A percentile compares a stretch with the other conserved stretches of the same genome.
Evolutionary conservation across 306 rosid genomes (phyloP).

Genomic region (Trifolium repens): DNA sequence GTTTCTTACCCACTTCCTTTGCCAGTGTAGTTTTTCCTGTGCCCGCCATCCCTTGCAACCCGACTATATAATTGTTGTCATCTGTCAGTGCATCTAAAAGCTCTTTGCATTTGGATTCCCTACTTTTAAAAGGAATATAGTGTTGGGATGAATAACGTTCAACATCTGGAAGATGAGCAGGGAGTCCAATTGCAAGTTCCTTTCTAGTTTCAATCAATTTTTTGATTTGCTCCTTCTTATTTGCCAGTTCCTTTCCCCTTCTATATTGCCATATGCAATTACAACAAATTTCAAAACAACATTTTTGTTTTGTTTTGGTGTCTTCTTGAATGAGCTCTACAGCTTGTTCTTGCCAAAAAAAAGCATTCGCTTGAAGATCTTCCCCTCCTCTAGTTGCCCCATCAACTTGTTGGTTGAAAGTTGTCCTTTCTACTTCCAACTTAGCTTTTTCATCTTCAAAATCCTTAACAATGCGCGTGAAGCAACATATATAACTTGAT

Average conservation of each 20-base stretch:
- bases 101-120: background rate
- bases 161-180: background rate
- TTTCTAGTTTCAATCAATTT: accelerated
- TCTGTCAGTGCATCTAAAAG: constrained; percentile 1
- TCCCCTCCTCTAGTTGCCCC: background rate
- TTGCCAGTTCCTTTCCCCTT: constrained; percentile 20
- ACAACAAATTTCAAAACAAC: background rate
- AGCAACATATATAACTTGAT: background rate
- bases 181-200: constrained; percentile 8
- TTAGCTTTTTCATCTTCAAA: background rate
- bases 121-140: constrained; percentile 6
- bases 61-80: constrained; percentile 7
- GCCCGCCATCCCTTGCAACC: constrained; percentile 38
- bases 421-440: background rate
- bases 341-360: background rate
- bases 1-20: background rate
- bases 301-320: background rate
- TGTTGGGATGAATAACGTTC: background rate
- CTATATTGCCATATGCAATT: constrained; percentile 7
- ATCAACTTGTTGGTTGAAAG: background rate
- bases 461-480: background rate
- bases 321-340: background rate
- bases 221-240: background rate
- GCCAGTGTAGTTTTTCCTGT: constrained; percentile 36
- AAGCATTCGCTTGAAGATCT: background rate